Percentiles rank a stretch among this genome's conserved stretches.
Conservation (phyloP, 2,329 filamentous ascomycete genomes). For the Fusarium abutilonis region DNA sequence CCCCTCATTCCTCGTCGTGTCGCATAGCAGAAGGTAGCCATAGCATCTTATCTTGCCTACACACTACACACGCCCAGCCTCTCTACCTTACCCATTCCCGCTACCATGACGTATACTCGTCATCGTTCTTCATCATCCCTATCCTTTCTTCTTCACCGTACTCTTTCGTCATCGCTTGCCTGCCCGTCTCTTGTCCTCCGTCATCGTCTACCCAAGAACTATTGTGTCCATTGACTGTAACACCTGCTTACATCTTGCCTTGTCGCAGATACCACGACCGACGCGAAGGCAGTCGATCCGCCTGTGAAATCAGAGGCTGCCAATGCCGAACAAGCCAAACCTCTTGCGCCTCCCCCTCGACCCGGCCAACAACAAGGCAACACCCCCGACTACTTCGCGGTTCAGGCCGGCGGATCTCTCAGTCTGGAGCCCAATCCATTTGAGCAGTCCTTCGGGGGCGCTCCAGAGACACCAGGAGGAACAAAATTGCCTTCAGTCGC, state of each 20-base stretch:
- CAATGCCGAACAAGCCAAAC: conserved; percentile 69
- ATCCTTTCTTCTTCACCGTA: conserved; percentile 17
- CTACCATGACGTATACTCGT: conserved; percentile 44
- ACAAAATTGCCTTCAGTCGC: conserved; percentile 89
- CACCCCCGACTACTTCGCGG: conserved; percentile 76
- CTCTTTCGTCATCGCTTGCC: conserved; percentile 36
- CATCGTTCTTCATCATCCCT: conserved; percentile 32
- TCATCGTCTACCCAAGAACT: conserved; percentile 24
- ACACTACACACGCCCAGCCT: neutral
- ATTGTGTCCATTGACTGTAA: conserved; percentile 27
- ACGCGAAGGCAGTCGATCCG: conserved; percentile 58
- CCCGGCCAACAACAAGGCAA: conserved; percentile 62
- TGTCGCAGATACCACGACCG: conserved; percentile 54
- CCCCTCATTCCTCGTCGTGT: conserved; percentile 15
- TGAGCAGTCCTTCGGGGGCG: conserved; percentile 86
- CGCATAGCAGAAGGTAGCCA: conserved; percentile 4
- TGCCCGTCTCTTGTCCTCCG: conserved; percentile 25
- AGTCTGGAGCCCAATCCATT: conserved; percentile 94
- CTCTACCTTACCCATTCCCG: conserved; percentile 5
- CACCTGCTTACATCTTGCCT: conserved; percentile 38
- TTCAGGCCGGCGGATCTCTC: conserved; percentile 64
- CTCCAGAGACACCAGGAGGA: conserved; percentile 82
- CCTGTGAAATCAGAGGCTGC: conserved; percentile 60
- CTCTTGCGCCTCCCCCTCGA: conserved; percentile 76
- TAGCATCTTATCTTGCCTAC: conserved; percentile 8